Evolutionary conservation across 2,329 filamentous ascomycete genomes (phyloP).

Genomic region (Didymellaceae sp.): DNA sequence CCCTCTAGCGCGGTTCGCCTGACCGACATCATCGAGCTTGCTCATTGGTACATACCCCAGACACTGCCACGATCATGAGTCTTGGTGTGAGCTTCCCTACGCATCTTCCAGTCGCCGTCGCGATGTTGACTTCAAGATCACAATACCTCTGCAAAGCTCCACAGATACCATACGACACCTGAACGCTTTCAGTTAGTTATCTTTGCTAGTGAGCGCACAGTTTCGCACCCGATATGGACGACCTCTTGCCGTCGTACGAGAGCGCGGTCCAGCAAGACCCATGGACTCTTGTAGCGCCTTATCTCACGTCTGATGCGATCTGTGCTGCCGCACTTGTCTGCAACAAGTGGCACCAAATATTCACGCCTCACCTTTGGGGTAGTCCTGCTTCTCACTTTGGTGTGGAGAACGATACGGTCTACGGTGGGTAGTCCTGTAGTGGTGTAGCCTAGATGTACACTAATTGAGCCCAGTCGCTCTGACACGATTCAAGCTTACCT

Average conservation of each 20-base stretch:
- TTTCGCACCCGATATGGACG: slow-evolving; percentile 54
- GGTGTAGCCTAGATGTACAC: not conserved
- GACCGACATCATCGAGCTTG: slow-evolving; percentile 12
- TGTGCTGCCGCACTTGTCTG: slow-evolving; percentile 64
- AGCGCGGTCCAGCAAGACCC: slow-evolving; percentile 61
- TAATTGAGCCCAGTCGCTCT: slow-evolving; percentile 57
- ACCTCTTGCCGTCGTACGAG: slow-evolving; percentile 66
- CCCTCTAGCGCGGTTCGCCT: slow-evolving; percentile 12
- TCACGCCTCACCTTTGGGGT: slow-evolving; percentile 66
- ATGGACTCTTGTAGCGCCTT: slow-evolving; percentile 63
- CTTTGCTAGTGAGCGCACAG: not conserved
- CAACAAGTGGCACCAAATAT: slow-evolving; percentile 63
- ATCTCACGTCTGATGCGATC: slow-evolving; percentile 63
- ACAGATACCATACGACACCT: not conserved
- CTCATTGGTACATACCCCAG: slow-evolving; percentile 7
- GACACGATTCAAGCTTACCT: slow-evolving; percentile 63
- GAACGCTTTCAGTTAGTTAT: not conserved
- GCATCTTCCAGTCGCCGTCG: not conserved
- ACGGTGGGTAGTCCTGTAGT: slow-evolving; percentile 49
- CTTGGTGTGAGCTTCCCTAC: not conserved
- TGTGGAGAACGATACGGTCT: slow-evolving; percentile 65
- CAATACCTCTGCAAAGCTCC: not conserved
- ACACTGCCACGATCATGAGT: slow-evolving; percentile 17
- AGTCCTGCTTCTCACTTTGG: slow-evolving; percentile 69
- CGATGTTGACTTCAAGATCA: slow-evolving; percentile 1